A percentile compares a stretch with the other conserved stretches of the same genome.
phyloP scores from a whole-genome alignment of 345 rosid species.

The Salix purpurea region DNA sequence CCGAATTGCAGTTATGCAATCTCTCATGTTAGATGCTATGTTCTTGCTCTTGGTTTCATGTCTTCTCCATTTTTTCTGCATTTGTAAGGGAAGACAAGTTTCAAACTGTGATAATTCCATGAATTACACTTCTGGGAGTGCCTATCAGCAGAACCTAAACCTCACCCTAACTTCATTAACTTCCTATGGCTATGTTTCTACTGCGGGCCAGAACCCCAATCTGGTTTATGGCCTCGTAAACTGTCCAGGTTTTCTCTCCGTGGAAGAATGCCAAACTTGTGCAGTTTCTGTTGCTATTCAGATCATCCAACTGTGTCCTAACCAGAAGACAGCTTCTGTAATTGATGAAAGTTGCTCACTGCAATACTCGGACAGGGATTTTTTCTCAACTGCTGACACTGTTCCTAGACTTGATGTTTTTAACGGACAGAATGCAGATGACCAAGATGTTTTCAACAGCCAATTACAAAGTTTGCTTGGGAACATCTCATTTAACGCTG shows the following conservation, averaged over 20 bases:
- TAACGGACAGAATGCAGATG: neutral
- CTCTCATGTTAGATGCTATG: neutral
- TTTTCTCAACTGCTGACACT: conserved; percentile 16
- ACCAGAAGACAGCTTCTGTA: conserved; percentile 24
- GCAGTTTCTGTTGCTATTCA: conserved; percentile 2
- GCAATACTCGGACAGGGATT: conserved; percentile 22
- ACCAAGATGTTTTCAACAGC: conserved; percentile 12
- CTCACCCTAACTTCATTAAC: conserved; percentile 18
- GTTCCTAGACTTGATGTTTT: accelerated
- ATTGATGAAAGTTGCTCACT: conserved; percentile 18
- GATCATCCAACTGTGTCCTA: conserved; percentile 22
- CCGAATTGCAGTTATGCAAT: neutral
- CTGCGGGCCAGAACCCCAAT: conserved; percentile 8
- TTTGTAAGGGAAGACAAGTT: neutral
- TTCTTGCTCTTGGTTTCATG: neutral
- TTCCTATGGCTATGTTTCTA: conserved; percentile 17
- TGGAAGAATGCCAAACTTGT: conserved; percentile 27
- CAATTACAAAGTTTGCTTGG: conserved; percentile 17
- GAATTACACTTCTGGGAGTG: conserved; percentile 25
- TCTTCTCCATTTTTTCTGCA: neutral
- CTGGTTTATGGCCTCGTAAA: conserved; percentile 24
- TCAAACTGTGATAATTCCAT: conserved; percentile 1
- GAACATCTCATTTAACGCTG: conserved; percentile 20
- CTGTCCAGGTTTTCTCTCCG: conserved; percentile 23
- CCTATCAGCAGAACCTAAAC: conserved; percentile 21